These are phyloP conservation scores for Zygnema circumcarinatum DNA, from an alignment of 139 green algal species.

Conservation along the genomic window DNA sequence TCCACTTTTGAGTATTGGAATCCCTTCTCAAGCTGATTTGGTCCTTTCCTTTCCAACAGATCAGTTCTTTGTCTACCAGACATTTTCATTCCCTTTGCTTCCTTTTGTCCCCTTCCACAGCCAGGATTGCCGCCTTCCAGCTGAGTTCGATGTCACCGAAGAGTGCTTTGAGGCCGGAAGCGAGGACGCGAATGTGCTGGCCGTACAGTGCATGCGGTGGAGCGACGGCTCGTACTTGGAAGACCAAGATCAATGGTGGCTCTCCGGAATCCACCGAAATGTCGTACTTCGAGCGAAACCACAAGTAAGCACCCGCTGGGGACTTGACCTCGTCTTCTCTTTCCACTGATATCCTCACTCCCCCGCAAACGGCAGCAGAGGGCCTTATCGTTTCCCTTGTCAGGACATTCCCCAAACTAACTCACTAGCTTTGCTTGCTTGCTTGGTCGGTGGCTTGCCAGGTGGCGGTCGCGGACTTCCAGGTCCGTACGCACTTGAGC, in stretches of 20 bases:
- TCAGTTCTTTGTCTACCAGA: too few species aligned
- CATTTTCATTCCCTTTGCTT: too few species aligned
- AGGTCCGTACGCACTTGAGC: constrained; percentile 15
- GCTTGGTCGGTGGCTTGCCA: neutral
- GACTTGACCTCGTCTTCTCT: too few species aligned
- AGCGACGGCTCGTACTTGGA: constrained; percentile 96
- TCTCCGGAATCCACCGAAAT: constrained; percentile 88
- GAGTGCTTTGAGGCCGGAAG: constrained; percentile 10
- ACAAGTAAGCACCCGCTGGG: constrained; percentile 23
- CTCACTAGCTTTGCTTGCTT: neutral
- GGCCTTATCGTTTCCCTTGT: too few species aligned
- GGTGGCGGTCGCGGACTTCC: constrained; percentile 15
- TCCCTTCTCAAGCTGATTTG: too few species aligned
- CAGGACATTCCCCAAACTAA: too few species aligned
- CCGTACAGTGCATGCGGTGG: constrained; percentile 71
- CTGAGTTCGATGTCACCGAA: constrained; percentile 90
- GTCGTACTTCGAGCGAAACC: constrained; percentile 65
- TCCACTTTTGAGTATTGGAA: too few species aligned
- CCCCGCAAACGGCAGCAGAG: too few species aligned
- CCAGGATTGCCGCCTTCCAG: constrained; percentile 89
- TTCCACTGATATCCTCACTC: too few species aligned
- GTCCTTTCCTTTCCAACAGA: too few species aligned
- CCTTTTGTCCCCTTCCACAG: constrained; percentile 23
- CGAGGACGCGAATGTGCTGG: constrained; percentile 43
- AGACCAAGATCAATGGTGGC: constrained; percentile 95